phyloP scores from a whole-genome alignment of 257 asterid species.

The Solanum stenotomum region DNA sequence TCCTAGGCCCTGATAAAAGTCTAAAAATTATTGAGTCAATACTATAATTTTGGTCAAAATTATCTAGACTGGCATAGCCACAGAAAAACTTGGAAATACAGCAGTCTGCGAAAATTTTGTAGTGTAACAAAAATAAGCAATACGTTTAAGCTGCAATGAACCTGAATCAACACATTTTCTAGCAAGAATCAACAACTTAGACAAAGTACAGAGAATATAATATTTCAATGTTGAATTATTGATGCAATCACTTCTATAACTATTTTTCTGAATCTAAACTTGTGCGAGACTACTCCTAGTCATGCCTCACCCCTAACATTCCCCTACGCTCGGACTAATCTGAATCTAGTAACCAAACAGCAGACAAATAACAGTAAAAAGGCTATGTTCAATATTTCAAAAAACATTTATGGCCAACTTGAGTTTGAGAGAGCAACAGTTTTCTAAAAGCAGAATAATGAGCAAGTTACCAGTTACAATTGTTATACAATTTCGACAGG shows the following conservation, averaged over 20 bases:
- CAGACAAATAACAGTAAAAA: background rate
- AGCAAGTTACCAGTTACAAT: background rate
- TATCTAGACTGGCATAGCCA: background rate
- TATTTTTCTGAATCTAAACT: background rate
- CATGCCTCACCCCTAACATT: background rate
- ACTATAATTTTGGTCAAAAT: background rate
- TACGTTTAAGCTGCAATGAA: background rate
- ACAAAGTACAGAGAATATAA: background rate
- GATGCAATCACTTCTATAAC: background rate
- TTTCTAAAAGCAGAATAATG: background rate
- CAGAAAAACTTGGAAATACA: background rate
- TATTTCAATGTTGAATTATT: background rate
- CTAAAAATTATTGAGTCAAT: slow-evolving; percentile 32
- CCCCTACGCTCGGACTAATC: background rate
- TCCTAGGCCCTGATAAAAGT: slow-evolving; percentile 52
- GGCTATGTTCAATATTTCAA: background rate
- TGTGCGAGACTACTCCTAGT: background rate
- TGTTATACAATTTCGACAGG: background rate
- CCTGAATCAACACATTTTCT: background rate
- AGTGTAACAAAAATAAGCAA: background rate
- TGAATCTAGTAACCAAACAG: background rate
- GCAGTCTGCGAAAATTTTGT: background rate
- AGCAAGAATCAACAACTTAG: background rate
- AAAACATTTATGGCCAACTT: background rate
- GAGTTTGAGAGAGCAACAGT: background rate